Conservation (phyloP, 176 grass and related monocot species). For the Paspalum vaginatum region DNA sequence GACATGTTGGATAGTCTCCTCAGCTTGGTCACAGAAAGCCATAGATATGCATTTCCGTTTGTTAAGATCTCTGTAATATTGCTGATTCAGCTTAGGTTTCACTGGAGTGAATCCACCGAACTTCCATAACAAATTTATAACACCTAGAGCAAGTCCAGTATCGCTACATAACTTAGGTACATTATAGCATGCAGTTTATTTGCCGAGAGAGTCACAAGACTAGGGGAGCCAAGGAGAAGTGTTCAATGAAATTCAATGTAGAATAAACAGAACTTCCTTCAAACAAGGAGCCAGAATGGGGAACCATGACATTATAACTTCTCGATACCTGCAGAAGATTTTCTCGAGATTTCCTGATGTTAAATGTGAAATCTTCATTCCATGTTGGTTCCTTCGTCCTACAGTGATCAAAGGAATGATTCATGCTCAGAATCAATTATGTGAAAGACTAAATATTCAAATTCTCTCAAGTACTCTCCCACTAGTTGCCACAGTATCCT, state of each 20-base stretch:
- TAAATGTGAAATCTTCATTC: constrained; percentile 88
- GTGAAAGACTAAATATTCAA: constrained; percentile 32
- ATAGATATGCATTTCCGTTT: constrained; percentile 26
- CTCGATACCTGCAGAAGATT: constrained; percentile 72
- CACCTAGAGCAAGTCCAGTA: neutral
- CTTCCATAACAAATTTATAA: neutral
- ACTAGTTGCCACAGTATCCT: constrained; percentile 4
- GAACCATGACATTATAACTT: constrained; percentile 3
- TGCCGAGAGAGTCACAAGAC: neutral
- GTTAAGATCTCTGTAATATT: constrained; percentile 24
- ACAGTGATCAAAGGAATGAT: constrained; percentile 49
- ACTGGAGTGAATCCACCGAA: neutral
- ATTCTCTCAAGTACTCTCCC: neutral
- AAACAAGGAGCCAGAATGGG: neutral
- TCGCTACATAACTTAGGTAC: neutral
- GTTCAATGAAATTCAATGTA: neutral
- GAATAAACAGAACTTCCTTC: neutral
- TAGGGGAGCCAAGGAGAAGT: neutral
- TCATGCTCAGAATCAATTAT: constrained; percentile 36
- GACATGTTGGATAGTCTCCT: too few species aligned
- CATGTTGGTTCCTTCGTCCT: constrained; percentile 88
- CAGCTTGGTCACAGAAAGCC: too few species aligned
- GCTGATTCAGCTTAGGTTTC: constrained; percentile 14
- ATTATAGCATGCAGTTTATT: neutral
- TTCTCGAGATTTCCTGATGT: constrained; percentile 59